Conservation (phyloP, 1,284 basidiomycete genomes). For the Rhodotorula sp. region DNA sequence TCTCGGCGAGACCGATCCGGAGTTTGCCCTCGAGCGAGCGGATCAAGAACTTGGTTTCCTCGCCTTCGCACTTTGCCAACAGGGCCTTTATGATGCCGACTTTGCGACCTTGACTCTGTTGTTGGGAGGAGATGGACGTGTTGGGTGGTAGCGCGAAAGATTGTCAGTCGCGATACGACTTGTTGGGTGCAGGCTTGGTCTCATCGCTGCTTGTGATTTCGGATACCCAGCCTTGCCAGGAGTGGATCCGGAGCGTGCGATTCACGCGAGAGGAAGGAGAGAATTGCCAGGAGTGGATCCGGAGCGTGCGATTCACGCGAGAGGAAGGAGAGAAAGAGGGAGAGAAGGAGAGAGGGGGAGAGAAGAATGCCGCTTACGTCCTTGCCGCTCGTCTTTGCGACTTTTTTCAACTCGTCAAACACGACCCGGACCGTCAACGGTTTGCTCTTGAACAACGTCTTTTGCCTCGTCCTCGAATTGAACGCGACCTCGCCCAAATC, state of each 20-base stretch:
- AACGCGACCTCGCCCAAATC: constrained; percentile 94
- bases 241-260: no score
- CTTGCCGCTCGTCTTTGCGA: constrained; percentile 78
- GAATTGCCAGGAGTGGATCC: no score
- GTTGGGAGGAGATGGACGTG: not conserved
- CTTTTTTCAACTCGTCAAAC: constrained; percentile 79
- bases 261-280: not conserved
- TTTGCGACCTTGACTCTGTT: constrained; percentile 86
- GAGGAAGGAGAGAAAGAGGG: not conserved
- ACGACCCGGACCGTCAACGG: constrained; percentile 83
- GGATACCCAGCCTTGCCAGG: no score
- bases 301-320: not conserved
- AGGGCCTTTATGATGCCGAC: constrained; percentile 93
- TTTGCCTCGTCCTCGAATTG: constrained; percentile 84
- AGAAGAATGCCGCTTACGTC: constrained; percentile 56
- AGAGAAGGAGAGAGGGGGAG: not conserved
- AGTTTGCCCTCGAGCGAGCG: constrained; percentile 95
- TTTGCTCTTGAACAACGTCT: constrained; percentile 92
- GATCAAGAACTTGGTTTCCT: constrained; percentile 92
- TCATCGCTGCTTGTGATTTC: no score
- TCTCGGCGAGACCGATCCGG: constrained; percentile 93
- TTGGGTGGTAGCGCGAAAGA: no score
- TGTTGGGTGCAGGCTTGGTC: no score
- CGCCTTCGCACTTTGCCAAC: constrained; percentile 84
- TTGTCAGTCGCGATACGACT: not conserved